Evolutionary conservation across 148 eudicot genomes (phyloP).

Genomic region (Diospyros kaki): DNA sequence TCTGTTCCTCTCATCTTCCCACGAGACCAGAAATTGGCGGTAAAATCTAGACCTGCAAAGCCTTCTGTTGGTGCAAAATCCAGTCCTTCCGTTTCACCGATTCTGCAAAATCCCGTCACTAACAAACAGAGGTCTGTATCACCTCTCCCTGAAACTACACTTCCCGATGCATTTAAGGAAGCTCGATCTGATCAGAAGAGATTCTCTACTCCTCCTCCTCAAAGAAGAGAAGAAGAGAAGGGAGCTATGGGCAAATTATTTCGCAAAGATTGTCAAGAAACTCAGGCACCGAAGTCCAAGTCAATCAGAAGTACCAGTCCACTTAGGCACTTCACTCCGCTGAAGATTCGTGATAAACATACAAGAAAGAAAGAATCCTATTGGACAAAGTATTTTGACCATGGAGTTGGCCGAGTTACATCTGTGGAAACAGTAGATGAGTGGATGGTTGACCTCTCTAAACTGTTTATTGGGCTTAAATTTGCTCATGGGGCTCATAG

Average conservation of each 20-base stretch:
- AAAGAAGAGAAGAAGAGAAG: slow-evolving; percentile 49
- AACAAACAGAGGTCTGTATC: slow-evolving; percentile 61
- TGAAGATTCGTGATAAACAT: slow-evolving; percentile 36
- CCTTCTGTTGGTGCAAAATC: slow-evolving; percentile 21
- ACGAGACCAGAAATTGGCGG: slow-evolving; percentile 20
- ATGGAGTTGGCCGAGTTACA: slow-evolving; percentile 65
- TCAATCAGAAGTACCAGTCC: slow-evolving; percentile 44
- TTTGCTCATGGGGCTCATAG: slow-evolving; percentile 91
- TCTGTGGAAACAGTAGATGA: slow-evolving; percentile 73
- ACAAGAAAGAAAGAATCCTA: slow-evolving; percentile 47
- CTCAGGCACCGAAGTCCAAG: slow-evolving; percentile 15
- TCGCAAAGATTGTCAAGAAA: slow-evolving; percentile 27
- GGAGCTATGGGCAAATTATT: slow-evolving; percentile 28
- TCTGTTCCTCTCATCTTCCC: slow-evolving; percentile 37
- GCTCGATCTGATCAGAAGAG: slow-evolving; percentile 52
- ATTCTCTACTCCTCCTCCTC: slow-evolving; percentile 66
- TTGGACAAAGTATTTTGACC: slow-evolving; percentile 83
- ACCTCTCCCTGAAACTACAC: slow-evolving; percentile 44
- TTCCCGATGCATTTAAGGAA: slow-evolving; percentile 73
- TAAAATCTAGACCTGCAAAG: slow-evolving; percentile 36
- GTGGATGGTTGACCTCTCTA: slow-evolving; percentile 66
- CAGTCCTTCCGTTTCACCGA: slow-evolving; percentile 18
- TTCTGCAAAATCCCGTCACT: slow-evolving; percentile 37
- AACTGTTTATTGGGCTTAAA: slow-evolving; percentile 62
- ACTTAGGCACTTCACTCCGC: slow-evolving; percentile 40